Conservation (phyloP, 2,329 filamentous ascomycete genomes). For the Botrytis tulipae region DNA sequence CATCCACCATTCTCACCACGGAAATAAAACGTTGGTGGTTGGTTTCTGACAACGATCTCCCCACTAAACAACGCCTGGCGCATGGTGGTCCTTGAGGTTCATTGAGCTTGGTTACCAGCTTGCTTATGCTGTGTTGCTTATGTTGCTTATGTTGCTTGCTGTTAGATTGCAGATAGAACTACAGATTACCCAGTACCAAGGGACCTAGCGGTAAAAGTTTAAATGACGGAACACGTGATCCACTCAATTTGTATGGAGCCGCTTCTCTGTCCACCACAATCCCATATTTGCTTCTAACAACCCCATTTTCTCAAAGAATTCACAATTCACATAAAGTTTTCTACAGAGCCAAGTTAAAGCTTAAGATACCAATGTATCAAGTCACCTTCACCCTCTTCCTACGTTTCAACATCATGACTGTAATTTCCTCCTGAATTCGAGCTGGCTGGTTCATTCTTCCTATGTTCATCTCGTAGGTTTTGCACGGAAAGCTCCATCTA, state of each 20-base stretch:
- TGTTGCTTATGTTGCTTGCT: neutral
- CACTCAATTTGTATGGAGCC: neutral
- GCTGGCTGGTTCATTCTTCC: neutral
- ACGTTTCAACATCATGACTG: neutral
- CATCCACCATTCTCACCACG: neutral
- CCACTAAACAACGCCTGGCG: neutral
- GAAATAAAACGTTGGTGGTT: neutral
- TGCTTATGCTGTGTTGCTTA: neutral
- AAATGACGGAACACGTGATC: neutral
- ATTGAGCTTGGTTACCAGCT: neutral
- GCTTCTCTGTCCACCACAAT: neutral
- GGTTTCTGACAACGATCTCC: neutral
- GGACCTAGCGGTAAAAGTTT: neutral
- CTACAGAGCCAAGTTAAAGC: neutral
- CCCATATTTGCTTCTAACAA: neutral
- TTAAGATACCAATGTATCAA: neutral
- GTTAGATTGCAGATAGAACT: neutral
- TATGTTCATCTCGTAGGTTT: neutral
- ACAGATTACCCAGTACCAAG: neutral
- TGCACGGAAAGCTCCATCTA: neutral
- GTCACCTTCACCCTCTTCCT: neutral
- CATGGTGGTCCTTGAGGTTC: neutral
- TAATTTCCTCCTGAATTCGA: neutral
- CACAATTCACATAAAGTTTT: neutral
- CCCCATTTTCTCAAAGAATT: neutral